A percentile compares a stretch with the other conserved stretches of the same genome.
These are phyloP conservation scores for Gentiana macrophylla DNA, from an alignment of 257 asterid genomes.

Conservation along the genomic window DNA sequence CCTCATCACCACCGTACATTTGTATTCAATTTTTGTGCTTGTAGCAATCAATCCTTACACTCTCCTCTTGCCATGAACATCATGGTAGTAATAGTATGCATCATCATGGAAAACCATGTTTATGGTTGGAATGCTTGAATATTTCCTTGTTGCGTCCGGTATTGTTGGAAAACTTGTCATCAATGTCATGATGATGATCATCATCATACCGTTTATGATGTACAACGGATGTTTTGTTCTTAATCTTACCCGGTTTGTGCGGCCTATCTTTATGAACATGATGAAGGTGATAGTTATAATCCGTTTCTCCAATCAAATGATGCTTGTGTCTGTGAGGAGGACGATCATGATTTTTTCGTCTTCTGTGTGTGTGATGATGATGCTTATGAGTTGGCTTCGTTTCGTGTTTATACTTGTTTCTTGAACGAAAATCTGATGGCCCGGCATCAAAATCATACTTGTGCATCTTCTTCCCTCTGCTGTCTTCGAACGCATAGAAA, in stretches of 20 bases:
- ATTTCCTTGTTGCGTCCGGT: slow-evolving; percentile 8
- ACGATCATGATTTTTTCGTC: slow-evolving; percentile 23
- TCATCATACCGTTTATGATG: slow-evolving; percentile 25
- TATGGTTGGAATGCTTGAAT: slow-evolving; percentile 18
- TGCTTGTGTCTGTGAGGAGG: slow-evolving; percentile 22
- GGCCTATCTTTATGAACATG: slow-evolving; percentile 64
- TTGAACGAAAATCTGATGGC: slow-evolving; percentile 16
- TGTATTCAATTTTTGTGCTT: too few species aligned
- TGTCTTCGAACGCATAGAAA: slow-evolving; percentile 29
- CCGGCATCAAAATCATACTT: slow-evolving; percentile 24
- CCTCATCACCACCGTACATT: too few species aligned
- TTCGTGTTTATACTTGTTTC: slow-evolving; percentile 32
- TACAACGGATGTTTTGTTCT: slow-evolving; percentile 23
- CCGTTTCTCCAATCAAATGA: slow-evolving; percentile 31
- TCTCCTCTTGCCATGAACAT: slow-evolving; percentile 14
- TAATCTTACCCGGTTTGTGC: slow-evolving; percentile 37
- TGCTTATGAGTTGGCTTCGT: slow-evolving; percentile 35
- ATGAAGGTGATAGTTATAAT: slow-evolving; percentile 51
- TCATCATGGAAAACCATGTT: slow-evolving; percentile 12
- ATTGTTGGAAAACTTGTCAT: slow-evolving; percentile 19
- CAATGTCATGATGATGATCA: slow-evolving; percentile 27
- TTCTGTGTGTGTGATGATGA: slow-evolving; percentile 21
- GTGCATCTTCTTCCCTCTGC: slow-evolving; percentile 7
- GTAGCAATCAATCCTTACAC: background rate
- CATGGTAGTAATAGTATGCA: slow-evolving; percentile 2